Evolutionary conservation across 2,329 filamentous ascomycete species (phyloP), one percentile per base, ranked within the genome.

Genomic region (Emergomyces pasteurianus): DNA sequence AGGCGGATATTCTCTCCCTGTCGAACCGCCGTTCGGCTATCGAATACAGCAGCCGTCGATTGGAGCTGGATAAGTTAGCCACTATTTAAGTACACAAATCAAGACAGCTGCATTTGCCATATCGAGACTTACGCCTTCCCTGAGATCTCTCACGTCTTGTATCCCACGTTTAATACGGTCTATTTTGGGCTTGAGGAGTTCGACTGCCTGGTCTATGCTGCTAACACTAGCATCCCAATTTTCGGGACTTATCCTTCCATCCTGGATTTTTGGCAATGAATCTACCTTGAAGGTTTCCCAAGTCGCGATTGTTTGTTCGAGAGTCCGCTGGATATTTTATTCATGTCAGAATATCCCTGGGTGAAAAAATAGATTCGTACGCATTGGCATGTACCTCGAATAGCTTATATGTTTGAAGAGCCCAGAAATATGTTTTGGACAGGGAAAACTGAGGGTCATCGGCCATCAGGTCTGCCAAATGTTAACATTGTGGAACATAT

Each of bases 1-100:
- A 66, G 58, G 38, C 65, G 64, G 50, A 67, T 67, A 34, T 65
- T 67, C 18, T 66, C 64, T 10, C 64, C 64, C 55, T 67, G 65
- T 9, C 63, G 59, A n/a, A 67, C 64, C 12, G 64, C 58, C 34
- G 62, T 65, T 16, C 65, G 63, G 52, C 61, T 65, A 49, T 67
- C 65, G 47, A 66, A 66, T 26, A 65, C 47, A n/a, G 63, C 55
- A 59, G 63, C 63, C 8, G 64, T 59, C 3, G 58, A 59, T 59
- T 59, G 58, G n/a, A 59, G 58, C 58, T 59, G 28, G 6, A 54
- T 43, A 31, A 14, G 40, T 46, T 53, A 59, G 58, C 14, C 28
- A 23, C 9, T 47, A 38, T 9, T 3, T 42, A 40, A 21, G 14
- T 52, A 42, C 21, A n/a, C n/a, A n/a, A 52, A 23, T 18, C 8